phyloP scores from a whole-genome alignment of 345 rosid species.

The Tarenaya hassleriana region DNA sequence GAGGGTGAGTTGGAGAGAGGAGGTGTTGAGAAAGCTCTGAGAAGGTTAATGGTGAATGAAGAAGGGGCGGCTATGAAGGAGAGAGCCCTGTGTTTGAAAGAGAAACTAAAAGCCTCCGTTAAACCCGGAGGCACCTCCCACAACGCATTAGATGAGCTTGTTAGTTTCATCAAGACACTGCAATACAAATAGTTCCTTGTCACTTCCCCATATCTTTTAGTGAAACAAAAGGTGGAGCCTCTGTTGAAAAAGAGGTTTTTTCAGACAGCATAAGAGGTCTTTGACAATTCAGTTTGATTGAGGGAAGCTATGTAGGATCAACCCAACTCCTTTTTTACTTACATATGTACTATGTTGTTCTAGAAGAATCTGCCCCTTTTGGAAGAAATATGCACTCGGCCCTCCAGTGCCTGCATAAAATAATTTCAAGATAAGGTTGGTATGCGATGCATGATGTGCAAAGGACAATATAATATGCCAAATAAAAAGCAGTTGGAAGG shows the following conservation, averaged over 20 bases:
- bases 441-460: constrained; percentile 8
- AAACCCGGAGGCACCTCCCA: constrained; percentile 24
- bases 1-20: constrained; percentile 33
- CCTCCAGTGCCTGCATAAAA: constrained; percentile 9
- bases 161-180: constrained; percentile 9
- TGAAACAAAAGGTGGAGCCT: not conserved
- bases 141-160: constrained; percentile 20
- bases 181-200: not conserved
- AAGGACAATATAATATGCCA: not conserved
- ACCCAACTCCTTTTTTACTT: not conserved
- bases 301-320: not conserved
- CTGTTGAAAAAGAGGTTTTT: not conserved
- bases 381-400: not conserved
- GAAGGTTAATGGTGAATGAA: constrained; percentile 29
- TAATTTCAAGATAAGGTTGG: constrained; percentile 1
- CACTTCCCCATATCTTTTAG: not conserved
- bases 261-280: too few species aligned
- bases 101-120: constrained; percentile 18
- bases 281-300: too few species aligned
- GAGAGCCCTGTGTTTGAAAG: constrained; percentile 25
- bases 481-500: not conserved
- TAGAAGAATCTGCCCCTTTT: not conserved
- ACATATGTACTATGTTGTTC: too few species aligned
- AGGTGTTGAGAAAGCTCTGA: constrained; percentile 23
- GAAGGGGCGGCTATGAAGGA: constrained; percentile 33